phyloP scores from a whole-genome alignment of 306 rosid species.

The Cicer chorassanicum region DNA sequence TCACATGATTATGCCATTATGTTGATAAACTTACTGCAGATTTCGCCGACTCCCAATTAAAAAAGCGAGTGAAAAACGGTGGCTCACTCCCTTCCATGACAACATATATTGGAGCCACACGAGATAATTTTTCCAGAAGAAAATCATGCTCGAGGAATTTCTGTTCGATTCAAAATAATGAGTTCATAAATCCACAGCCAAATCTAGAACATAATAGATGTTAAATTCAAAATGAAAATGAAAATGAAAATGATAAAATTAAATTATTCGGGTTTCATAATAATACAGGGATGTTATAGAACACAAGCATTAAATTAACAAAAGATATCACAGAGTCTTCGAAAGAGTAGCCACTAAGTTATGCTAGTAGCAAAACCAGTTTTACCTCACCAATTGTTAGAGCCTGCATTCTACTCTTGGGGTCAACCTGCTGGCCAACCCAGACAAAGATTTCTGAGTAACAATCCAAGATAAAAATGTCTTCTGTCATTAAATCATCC shows the following conservation, averaged over 20 bases:
- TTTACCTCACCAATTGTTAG: conserved; percentile 93
- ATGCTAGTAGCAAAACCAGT: conserved; percentile 41
- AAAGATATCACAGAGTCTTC: not conserved
- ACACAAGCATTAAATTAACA: conserved; percentile 32
- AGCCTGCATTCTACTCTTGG: conserved; percentile 70
- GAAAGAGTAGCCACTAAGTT: conserved; percentile 27
- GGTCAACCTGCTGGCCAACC: conserved; percentile 90
- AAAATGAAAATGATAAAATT: conserved; percentile 11
- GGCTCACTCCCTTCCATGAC: conserved; percentile 96
- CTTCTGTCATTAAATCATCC: conserved; percentile 99
- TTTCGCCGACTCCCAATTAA: conserved; percentile 88
- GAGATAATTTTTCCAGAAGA: conserved; percentile 78
- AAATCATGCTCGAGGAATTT: conserved; percentile 88
- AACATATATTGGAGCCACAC: conserved; percentile 75
- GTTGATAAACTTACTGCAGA: conserved; percentile 65
- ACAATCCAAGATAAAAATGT: conserved; percentile 82
- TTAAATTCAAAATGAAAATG: conserved; percentile 11
- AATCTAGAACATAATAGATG: conserved; percentile 39
- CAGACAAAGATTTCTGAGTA: conserved; percentile 85
- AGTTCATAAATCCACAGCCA: conserved; percentile 31
- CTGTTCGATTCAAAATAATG: conserved; percentile 57
- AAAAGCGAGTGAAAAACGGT: conserved; percentile 91
- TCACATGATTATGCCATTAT: conserved; percentile 13
- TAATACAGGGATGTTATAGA: conserved; percentile 5
- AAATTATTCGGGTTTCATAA: not conserved